A percentile compares a stretch with the other conserved stretches of the same genome.
These are phyloP conservation scores for Salvia sclarea DNA, from an alignment of 305 asterid genomes.

Conservation along the genomic window DNA sequence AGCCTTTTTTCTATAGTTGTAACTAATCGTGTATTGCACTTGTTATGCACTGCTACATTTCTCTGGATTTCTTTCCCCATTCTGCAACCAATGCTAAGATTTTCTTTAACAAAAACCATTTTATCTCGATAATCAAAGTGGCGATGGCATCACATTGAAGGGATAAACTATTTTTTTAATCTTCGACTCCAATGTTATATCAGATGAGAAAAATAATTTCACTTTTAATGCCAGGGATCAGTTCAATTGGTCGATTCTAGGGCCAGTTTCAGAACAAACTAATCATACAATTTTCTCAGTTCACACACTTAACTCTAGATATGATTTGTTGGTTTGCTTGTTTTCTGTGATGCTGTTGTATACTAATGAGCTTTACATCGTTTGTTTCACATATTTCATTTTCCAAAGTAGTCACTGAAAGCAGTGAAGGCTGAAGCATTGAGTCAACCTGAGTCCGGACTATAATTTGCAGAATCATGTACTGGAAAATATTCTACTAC, in stretches of 20 bases:
- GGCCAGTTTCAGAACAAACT: neutral
- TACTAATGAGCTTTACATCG: neutral
- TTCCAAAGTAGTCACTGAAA: neutral
- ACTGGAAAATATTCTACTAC: neutral
- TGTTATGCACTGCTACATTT: conserved; percentile 12
- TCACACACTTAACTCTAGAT: neutral
- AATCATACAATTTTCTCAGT: conserved; percentile 8
- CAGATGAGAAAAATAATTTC: neutral
- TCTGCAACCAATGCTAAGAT: neutral
- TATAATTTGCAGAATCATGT: neutral
- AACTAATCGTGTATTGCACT: conserved; percentile 8
- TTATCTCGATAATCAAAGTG: conserved; percentile 14
- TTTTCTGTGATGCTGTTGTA: conserved; percentile 7
- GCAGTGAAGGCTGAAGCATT: neutral
- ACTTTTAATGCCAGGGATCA: neutral
- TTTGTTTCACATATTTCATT: neutral
- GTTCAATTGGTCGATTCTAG: neutral
- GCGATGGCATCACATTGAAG: conserved; percentile 1
- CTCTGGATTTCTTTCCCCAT: neutral
- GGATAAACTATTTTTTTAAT: neutral
- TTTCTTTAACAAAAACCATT: neutral
- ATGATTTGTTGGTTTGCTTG: conserved; percentile 4
- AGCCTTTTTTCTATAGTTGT: conserved; percentile 4
- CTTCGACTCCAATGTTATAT: neutral
- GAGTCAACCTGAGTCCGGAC: neutral